Conservation (phyloP, 1,139 yeast genomes). For the Suhomyces guaymorum region DNA sequence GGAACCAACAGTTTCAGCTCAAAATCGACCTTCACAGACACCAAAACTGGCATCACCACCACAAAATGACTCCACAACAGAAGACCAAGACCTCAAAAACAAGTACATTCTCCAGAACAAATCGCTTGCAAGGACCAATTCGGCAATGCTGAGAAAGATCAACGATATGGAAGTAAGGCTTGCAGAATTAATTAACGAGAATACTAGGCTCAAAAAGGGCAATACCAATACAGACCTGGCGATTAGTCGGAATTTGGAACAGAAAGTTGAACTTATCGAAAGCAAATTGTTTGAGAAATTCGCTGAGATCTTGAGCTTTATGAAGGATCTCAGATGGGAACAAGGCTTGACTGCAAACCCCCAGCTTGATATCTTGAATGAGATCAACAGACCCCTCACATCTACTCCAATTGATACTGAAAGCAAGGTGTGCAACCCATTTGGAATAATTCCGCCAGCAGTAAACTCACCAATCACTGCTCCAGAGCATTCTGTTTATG, state of each 20-base stretch:
- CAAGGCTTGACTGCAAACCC: conserved; percentile 30
- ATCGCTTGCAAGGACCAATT: conserved; percentile 56
- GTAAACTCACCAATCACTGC: no score
- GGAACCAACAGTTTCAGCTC: neutral
- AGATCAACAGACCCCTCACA: conserved; percentile 19
- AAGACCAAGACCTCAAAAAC: conserved; percentile 5
- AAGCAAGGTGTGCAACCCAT: conserved; percentile 1
- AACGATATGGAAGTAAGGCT: conserved; percentile 49
- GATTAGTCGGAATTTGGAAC: conserved; percentile 12
- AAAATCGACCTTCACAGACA: neutral
- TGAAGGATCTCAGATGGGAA: conserved; percentile 33
- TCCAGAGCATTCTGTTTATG: no score
- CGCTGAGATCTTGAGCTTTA: conserved; percentile 44
- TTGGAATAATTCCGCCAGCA: conserved; percentile 1
- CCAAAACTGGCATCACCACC: neutral
- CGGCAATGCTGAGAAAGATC: conserved; percentile 49
- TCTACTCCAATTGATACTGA: conserved; percentile 24
- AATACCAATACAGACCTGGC: conserved; percentile 9
- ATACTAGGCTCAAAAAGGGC: conserved; percentile 14
- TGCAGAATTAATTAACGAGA: conserved; percentile 16
- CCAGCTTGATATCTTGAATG: conserved; percentile 19
- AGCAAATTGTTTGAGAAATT: conserved; percentile 42
- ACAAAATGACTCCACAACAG: neutral
- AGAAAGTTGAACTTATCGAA: conserved; percentile 39
- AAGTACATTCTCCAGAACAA: conserved; percentile 42